Percentiles rank a stretch among this genome's conserved stretches.
Conservation (phyloP, 2,329 filamentous ascomycete species). For the Cladosporium oxysporum region DNA sequence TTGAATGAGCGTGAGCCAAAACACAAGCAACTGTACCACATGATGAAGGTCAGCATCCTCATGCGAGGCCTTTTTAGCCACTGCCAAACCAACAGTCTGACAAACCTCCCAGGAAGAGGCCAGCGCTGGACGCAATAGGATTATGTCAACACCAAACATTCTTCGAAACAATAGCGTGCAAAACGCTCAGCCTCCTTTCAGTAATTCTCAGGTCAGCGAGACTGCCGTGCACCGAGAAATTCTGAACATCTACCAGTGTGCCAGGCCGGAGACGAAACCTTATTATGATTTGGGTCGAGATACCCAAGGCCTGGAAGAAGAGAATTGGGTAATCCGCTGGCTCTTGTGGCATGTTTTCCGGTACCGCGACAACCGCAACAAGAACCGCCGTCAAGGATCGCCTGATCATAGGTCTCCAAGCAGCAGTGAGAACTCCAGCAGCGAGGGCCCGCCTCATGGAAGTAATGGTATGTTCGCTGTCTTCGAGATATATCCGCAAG, state of each 20-base stretch:
- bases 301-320: slow-evolving; percentile 43
- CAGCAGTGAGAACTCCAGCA: slow-evolving; percentile 18
- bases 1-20: slow-evolving; percentile 41
- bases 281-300: slow-evolving; percentile 48
- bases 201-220: slow-evolving; percentile 51
- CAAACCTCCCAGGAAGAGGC: slow-evolving; percentile 45
- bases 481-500: not conserved
- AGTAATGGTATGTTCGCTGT: not conserved
- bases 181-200: slow-evolving; percentile 45
- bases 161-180: slow-evolving; percentile 35
- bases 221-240: slow-evolving; percentile 50
- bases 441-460: slow-evolving; percentile 1
- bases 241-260: slow-evolving; percentile 43
- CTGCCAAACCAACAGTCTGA: not conserved
- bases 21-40: slow-evolving; percentile 42
- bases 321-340: slow-evolving; percentile 56
- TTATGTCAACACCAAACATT: slow-evolving; percentile 43
- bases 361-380: slow-evolving; percentile 48
- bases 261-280: slow-evolving; percentile 41
- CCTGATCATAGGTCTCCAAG: slow-evolving; percentile 18
- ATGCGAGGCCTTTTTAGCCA: not conserved
- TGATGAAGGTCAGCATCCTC: slow-evolving; percentile 44
- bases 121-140: slow-evolving; percentile 42
- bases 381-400: slow-evolving; percentile 30
- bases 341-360: slow-evolving; percentile 55